Conservation (phyloP, 2,329 filamentous ascomycete genomes). For the Zymoseptoria pseudotritici region DNA sequence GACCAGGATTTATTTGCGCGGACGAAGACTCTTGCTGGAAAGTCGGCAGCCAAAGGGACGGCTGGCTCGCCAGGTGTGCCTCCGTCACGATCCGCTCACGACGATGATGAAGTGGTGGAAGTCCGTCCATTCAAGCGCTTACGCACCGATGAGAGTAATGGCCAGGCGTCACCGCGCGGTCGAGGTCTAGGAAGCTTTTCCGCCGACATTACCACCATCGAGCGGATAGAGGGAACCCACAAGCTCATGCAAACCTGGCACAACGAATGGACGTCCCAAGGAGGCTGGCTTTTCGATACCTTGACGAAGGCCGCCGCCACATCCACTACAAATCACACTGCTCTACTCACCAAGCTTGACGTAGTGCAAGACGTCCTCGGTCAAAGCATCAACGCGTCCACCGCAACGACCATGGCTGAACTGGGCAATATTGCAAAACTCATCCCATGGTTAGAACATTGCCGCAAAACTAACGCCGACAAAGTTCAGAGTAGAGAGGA, state of each 20-base stretch:
- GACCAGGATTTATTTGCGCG: constrained; percentile 13
- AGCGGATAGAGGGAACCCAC: constrained; percentile 10
- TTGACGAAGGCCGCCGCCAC: constrained; percentile 14
- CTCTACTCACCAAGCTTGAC: constrained; percentile 15
- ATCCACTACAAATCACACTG: constrained; percentile 6
- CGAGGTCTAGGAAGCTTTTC: constrained; percentile 6
- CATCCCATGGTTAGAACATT: constrained; percentile 34
- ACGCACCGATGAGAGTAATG: constrained; percentile 6
- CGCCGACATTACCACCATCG: constrained; percentile 6
- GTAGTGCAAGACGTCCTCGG: constrained; percentile 21
- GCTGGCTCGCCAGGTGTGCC: constrained; percentile 7
- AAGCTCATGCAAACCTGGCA: constrained; percentile 18
- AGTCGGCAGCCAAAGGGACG: neutral
- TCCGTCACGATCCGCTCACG: neutral
- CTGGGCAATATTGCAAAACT: constrained; percentile 28
- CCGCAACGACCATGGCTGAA: constrained; percentile 19
- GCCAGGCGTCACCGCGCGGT: neutral
- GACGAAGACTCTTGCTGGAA: constrained; percentile 4
- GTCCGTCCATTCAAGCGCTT: constrained; percentile 13
- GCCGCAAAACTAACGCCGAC: constrained; percentile 30
- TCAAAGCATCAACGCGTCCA: constrained; percentile 22
- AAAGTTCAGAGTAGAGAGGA: constrained; percentile 32
- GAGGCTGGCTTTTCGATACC: constrained; percentile 25
- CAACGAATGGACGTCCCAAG: constrained; percentile 23
- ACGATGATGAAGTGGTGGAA: constrained; percentile 14